Evolutionary conservation across 768 basidiomycete species (phyloP).

Genomic region (Coprinopsis strossmayeri): DNA sequence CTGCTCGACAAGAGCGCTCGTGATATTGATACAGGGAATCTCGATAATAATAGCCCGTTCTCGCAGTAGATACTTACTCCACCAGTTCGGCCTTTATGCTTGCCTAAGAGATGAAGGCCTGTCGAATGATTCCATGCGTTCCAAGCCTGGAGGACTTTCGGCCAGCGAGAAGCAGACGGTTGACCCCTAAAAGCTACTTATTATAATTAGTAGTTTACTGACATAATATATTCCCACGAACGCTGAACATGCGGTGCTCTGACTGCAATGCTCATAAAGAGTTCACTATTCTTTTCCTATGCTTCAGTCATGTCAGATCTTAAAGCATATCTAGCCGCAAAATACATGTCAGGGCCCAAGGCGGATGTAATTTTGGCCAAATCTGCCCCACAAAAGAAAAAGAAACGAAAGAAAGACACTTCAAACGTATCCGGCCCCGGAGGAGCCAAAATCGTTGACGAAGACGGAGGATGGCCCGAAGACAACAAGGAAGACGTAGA

Average conservation of each 20-base stretch:
- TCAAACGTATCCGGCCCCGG: conserved; percentile 13
- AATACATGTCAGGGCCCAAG: conserved; percentile 96
- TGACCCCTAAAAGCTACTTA: too few relatives aligned
- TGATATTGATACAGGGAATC: not conserved
- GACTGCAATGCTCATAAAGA: too few relatives aligned
- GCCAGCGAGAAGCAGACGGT: too few relatives aligned
- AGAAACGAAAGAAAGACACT: conserved; percentile 57
- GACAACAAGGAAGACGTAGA: conserved; percentile 45
- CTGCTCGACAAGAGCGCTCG: too few relatives aligned
- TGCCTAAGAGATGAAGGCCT: too few relatives aligned
- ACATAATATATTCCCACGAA: too few relatives aligned
- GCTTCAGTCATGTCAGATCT: conserved; percentile 42
- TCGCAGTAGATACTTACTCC: not conserved
- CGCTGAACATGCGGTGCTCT: too few relatives aligned
- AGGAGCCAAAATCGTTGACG: conserved; percentile 45
- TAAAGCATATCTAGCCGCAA: conserved; percentile 81
- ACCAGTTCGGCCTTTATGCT: too few relatives aligned
- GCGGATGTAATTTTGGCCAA: conserved; percentile 89
- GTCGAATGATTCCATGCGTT: too few relatives aligned
- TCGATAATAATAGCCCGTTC: not conserved
- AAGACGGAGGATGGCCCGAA: conserved; percentile 58
- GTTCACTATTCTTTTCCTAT: too few relatives aligned
- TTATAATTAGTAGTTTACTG: too few relatives aligned
- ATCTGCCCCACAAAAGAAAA: conserved; percentile 57
- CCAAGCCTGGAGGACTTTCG: too few relatives aligned